Conservation (phyloP, 1,139 yeast genomes). For the Kurtzmaniella quercitrusa region DNA sequence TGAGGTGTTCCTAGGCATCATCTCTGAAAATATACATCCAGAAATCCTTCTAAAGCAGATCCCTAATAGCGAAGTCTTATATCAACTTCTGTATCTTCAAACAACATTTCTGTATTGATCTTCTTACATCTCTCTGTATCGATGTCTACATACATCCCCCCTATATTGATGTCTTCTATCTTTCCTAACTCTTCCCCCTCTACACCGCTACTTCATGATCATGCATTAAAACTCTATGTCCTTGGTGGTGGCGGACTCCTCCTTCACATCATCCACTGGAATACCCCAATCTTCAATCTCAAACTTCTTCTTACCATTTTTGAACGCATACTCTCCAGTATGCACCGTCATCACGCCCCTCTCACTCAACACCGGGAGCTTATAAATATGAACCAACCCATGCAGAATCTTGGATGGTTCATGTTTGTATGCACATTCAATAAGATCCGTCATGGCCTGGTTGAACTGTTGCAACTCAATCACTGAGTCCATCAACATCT, state of each 20-base stretch:
- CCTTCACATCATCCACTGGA: constrained; percentile 73
- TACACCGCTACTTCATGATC: neutral
- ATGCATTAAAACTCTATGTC: constrained; percentile 29
- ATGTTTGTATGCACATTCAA: constrained; percentile 64
- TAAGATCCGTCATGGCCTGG: constrained; percentile 61
- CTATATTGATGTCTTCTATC: too few species aligned
- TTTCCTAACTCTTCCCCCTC: too few species aligned
- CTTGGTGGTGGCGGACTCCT: constrained; percentile 28
- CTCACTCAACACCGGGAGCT: constrained; percentile 69
- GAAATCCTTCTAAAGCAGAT: too few species aligned
- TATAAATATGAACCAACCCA: constrained; percentile 75
- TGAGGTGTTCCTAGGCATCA: too few species aligned
- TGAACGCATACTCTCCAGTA: constrained; percentile 78
- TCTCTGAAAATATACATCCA: too few species aligned
- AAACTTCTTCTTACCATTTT: constrained; percentile 76
- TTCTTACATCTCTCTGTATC: too few species aligned
- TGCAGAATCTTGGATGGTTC: constrained; percentile 79
- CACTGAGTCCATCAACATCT: constrained; percentile 62
- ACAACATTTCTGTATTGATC: too few species aligned
- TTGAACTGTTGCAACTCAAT: constrained; percentile 80
- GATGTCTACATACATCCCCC: too few species aligned
- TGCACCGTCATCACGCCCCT: constrained; percentile 76
- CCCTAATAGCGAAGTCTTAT: too few species aligned
- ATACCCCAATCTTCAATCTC: constrained; percentile 93
- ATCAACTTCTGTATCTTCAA: too few species aligned